These are phyloP conservation scores for Torulaspora delbrueckii DNA, from an alignment of 805 yeast genomes.

Conservation along the genomic window DNA sequence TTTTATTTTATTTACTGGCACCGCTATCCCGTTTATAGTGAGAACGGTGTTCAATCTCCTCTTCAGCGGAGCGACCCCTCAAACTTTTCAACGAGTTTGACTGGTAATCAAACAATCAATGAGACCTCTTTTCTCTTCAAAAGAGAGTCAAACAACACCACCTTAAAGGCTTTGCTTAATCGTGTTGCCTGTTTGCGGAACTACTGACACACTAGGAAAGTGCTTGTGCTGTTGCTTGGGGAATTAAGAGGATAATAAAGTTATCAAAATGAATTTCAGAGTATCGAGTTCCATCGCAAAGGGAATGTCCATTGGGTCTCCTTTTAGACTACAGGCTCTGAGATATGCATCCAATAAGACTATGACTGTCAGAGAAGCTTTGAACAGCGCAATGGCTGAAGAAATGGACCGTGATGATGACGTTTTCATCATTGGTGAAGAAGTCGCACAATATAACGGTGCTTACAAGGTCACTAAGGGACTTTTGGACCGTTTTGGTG, in stretches of 20 bases:
- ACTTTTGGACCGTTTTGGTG: slow-evolving; percentile 89
- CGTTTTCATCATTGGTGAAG: slow-evolving; percentile 97
- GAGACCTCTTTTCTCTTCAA: not conserved
- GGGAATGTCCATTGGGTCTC: slow-evolving; percentile 15
- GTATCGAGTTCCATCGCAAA: slow-evolving; percentile 14
- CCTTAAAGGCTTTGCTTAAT: not conserved
- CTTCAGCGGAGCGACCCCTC: slow-evolving; percentile 10
- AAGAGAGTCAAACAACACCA: not conserved
- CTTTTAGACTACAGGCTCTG: slow-evolving; percentile 10
- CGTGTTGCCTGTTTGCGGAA: not conserved
- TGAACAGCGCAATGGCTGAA: slow-evolving; percentile 92
- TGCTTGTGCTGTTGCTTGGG: not conserved
- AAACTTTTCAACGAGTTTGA: slow-evolving; percentile 4
- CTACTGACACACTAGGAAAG: not conserved
- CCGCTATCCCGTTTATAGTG: slow-evolving; percentile 4
- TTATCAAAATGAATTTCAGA: slow-evolving; percentile 11
- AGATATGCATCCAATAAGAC: slow-evolving; percentile 44
- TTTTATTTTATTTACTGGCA: not conserved
- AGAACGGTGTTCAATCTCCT: slow-evolving; percentile 14
- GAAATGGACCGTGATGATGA: slow-evolving; percentile 93
- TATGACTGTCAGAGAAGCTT: slow-evolving; percentile 95
- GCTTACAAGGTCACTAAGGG: slow-evolving; percentile 98
- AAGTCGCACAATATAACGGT: slow-evolving; percentile 98
- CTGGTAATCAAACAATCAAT: not conserved
- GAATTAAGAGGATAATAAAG: not conserved